phyloP scores from a whole-genome alignment of 2,329 filamentous ascomycete genomes.

The Talaromyces sp. region DNA sequence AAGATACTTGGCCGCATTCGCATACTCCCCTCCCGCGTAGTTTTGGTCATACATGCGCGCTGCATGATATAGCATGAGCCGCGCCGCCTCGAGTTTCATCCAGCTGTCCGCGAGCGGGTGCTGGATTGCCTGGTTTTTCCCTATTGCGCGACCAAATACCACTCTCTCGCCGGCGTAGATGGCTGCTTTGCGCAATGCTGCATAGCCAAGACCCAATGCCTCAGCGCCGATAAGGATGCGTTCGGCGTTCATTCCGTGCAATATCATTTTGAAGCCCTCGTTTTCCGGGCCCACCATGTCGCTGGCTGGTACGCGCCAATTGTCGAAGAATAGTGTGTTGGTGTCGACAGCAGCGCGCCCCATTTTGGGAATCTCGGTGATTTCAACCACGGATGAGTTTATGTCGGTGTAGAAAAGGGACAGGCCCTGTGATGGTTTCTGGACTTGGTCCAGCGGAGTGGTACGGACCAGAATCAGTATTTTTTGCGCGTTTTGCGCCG shows the following conservation, averaged over 20 bases:
- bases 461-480: conserved; percentile 70
- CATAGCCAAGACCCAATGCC: conserved; percentile 42
- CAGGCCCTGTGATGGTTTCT: conserved; percentile 37
- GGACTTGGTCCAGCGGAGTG: conserved; percentile 35
- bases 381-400: conserved; percentile 28
- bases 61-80: conserved; percentile 53
- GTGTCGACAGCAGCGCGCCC: conserved; percentile 40
- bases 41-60: conserved; percentile 49
- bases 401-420: conserved; percentile 43
- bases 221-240: conserved; percentile 32
- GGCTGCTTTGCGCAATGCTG: conserved; percentile 36
- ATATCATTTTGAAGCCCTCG: conserved; percentile 41
- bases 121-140: conserved; percentile 51
- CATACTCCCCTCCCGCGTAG: conserved; percentile 48
- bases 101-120: conserved; percentile 51
- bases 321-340: conserved; percentile 41
- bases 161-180: conserved; percentile 44
- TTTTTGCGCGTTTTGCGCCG: conserved; percentile 52
- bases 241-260: conserved; percentile 36
- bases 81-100: conserved; percentile 54
- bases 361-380: conserved; percentile 43
- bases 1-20: conserved; percentile 54
- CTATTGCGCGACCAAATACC: conserved; percentile 38
- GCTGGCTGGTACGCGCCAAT: conserved; percentile 34
- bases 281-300: conserved; percentile 39